Evolutionary conservation across 306 rosid genomes (phyloP), one percentile per base, ranked within the genome.

Genomic region (Rosa persica): DNA sequence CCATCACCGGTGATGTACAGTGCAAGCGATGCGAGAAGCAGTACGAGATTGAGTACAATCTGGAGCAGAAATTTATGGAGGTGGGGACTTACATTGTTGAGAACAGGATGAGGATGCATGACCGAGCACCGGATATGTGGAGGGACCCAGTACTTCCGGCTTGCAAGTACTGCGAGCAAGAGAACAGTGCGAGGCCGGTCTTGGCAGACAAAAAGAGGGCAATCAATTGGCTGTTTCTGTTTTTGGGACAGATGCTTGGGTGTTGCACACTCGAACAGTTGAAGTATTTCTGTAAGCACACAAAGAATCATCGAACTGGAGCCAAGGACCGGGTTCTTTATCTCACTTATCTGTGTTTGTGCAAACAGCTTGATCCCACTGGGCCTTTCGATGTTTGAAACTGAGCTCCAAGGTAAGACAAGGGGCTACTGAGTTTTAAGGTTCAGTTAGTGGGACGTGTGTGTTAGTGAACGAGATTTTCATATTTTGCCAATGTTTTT

Each of bases 201-300:
- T 36, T 89, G 0, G 61, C 74, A 0, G 51, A 71, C 20, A 49
- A 76, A 3, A 86, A 81, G 78, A 80, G 75, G 20, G 5, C 8
- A 0, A 89, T 93, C 39, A 91, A 93, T 15, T 90, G 98, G 93
- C 47, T 93, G 67, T 90, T 90, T 74, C 69, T 93, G 74, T 77
- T 90, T 2, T 22, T 89, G 8, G 91, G 94, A 0, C 85, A 88
- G 48, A 69, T 84, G 85, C 60, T 93, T 6, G 89, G 91, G 0
- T 73, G 72, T 11, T 88, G 91, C 61, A 88, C 88, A 0, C 85
- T 89, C 2, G 78, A 78, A 1, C 91, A 89, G 11, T 67, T 93
- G 76, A 90, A 80, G 62, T 88, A 89, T 57, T 89, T 90, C 48
- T 88, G 93, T 61, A 79, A 73, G 57, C 81, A 87, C 40, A 88